Conservation (phyloP, 2,329 filamentous ascomycete species). For the Pseudogymnoascus verrucosus region DNA sequence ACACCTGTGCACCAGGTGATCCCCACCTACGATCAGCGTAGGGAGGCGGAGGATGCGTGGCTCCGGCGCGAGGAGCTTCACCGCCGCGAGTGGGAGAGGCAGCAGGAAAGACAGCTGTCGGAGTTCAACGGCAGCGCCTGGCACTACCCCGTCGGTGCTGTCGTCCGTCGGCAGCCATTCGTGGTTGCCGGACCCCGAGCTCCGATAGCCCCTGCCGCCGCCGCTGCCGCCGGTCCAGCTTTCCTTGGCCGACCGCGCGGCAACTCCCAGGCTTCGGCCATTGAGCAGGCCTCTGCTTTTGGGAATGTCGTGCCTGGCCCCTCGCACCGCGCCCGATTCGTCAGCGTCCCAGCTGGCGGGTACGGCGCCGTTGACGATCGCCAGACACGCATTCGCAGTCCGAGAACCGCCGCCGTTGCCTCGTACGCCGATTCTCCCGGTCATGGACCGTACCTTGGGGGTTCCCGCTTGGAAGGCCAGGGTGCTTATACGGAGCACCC, state of each 20-base stretch:
- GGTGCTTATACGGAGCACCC: background rate
- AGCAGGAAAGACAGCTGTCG: background rate
- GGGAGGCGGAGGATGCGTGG: background rate
- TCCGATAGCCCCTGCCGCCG: background rate
- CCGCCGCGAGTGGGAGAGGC: background rate
- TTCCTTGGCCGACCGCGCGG: background rate
- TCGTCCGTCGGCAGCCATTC: background rate
- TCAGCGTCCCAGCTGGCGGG: background rate
- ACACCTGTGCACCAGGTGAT: background rate
- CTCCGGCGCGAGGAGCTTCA: slow-evolving; percentile 1
- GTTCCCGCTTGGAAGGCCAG: background rate
- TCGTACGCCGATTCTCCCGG: background rate
- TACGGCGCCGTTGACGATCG: background rate
- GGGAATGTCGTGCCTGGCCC: background rate
- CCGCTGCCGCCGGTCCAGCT: background rate
- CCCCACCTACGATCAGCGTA: background rate
- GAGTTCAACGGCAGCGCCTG: too few species aligned
- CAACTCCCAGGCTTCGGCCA: background rate
- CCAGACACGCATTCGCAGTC: background rate
- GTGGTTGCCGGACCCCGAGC: background rate
- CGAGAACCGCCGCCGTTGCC: background rate
- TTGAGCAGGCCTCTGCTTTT: slow-evolving; percentile 3
- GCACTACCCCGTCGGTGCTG: background rate
- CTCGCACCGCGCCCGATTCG: background rate
- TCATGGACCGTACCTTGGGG: background rate